Evolutionary conservation across 1,139 yeast genomes (phyloP).

Genomic region (Kurtzmaniella quercitrusa): DNA sequence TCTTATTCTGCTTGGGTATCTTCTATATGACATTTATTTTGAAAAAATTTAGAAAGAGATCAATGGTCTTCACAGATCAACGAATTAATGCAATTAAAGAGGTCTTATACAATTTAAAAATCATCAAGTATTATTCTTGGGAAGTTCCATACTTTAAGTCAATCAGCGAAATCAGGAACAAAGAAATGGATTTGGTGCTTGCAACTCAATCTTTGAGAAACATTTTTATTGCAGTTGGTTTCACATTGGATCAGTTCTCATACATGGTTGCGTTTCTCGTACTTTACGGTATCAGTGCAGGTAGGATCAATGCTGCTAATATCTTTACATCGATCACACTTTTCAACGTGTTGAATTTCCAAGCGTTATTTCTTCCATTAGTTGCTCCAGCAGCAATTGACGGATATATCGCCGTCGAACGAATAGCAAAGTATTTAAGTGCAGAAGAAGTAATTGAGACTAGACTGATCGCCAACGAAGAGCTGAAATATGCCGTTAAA

Average conservation of each 20-base stretch:
- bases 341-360: constrained; percentile 50
- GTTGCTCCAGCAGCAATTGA: constrained; percentile 63
- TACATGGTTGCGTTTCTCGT: constrained; percentile 69
- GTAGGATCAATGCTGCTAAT: constrained; percentile 53
- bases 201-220: constrained; percentile 53
- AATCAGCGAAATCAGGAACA: constrained; percentile 37
- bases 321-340: constrained; percentile 75
- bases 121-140: constrained; percentile 68
- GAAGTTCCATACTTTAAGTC: constrained; percentile 49
- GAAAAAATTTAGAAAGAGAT: constrained; percentile 37
- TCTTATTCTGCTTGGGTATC: constrained; percentile 37
- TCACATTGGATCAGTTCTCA: constrained; percentile 58
- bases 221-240: constrained; percentile 49
- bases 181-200: constrained; percentile 45
- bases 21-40: constrained; percentile 30
- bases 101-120: constrained; percentile 58
- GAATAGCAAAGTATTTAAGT: constrained; percentile 49
- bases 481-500: constrained; percentile 20
- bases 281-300: constrained; percentile 43
- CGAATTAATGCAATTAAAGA: constrained; percentile 63
- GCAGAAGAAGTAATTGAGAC: constrained; percentile 14
- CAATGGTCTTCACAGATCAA: constrained; percentile 49
- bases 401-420: constrained; percentile 53
- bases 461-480: constrained; percentile 1
- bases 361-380: constrained; percentile 60